These are phyloP conservation scores for Micromonas commoda DNA, from an alignment of 139 green algal species.

Conservation along the genomic window DNA sequence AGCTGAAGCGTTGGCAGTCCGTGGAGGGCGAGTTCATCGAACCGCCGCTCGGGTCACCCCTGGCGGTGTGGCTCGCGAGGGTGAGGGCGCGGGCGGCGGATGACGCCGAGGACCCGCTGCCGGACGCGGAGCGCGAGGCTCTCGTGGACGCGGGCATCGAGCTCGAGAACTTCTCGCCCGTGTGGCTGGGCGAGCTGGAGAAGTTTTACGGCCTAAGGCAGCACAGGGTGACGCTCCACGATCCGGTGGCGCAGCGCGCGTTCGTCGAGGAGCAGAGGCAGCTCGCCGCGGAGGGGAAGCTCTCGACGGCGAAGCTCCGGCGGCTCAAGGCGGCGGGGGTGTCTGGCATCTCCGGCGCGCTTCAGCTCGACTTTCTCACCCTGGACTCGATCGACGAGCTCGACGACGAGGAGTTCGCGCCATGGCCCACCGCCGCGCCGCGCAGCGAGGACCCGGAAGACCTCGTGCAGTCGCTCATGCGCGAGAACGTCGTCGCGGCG, in stretches of 20 bases:
- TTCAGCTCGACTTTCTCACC: neutral
- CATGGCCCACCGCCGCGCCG: neutral
- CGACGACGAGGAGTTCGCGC: neutral
- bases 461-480: neutral
- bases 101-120: neutral
- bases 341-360: neutral
- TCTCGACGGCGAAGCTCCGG: neutral
- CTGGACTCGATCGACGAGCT: neutral
- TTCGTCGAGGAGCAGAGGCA: neutral
- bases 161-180: neutral
- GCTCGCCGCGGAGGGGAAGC: neutral
- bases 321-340: neutral
- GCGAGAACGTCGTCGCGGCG: neutral
- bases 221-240: neutral
- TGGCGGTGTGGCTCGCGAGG: constrained; percentile 4
- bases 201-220: neutral
- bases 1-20: too few species aligned
- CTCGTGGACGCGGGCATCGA: neutral
- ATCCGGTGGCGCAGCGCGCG: too few species aligned
- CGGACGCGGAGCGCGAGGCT: neutral
- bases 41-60: neutral
- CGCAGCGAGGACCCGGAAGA: too few species aligned
- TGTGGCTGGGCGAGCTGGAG: neutral
- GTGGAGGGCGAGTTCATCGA: neutral
- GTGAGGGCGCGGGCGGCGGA: neutral